Base-by-base conservation (phyloP, 495 filamentous ascomycete genomes). In the Chlorociboria aeruginascens region DNA sequence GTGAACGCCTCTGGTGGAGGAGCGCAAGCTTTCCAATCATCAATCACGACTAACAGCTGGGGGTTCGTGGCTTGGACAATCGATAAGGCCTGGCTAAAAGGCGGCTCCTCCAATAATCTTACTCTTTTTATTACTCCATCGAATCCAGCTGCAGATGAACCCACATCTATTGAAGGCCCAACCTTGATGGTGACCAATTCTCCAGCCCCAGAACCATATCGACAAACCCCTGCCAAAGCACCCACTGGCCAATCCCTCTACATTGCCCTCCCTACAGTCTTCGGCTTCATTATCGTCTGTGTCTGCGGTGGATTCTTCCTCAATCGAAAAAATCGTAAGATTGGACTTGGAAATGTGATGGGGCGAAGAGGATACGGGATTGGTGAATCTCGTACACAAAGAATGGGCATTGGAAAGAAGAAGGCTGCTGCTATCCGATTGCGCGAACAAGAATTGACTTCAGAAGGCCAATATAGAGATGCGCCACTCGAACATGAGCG, bases 291-390 rank as follows among this genome's bases (percentile, higher is more conserved):
- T 17, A 7, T 51, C 13, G 20, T 55, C n/a, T 48, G 48, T 16
- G 30, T 55, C n/a, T 43, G 30, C 29, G 53, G 53, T 8, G 44
- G 37, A 1, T 43, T 38, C 45, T 13, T 51, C 11, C 8, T 43
- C 37, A 55, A 55, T 31, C 43, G 53, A 12, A 48, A 51, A 29
- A 38, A 44, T n/a, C 31, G 53, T 17, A 48, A 31, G 14, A 55
- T 55, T 12, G 49, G 44, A 14, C 44, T 55, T 32, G 53, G 53
- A 9, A 55, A 51, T 35, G 45, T 55, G 1, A 55, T 55, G 53
- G 53, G 53, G 11, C 43, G 53, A n/a, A 31, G 53, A 1, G 53
- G 53, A 12, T 55, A 55, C 29, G 53, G 53, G 13, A 16, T 42
- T 16, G 48, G 48, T 2, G 45, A 55, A 33, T 55, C 53, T 7